Evolutionary conservation across 163 green algal species (phyloP).

Genomic region (Scenedesmus sp.): DNA sequence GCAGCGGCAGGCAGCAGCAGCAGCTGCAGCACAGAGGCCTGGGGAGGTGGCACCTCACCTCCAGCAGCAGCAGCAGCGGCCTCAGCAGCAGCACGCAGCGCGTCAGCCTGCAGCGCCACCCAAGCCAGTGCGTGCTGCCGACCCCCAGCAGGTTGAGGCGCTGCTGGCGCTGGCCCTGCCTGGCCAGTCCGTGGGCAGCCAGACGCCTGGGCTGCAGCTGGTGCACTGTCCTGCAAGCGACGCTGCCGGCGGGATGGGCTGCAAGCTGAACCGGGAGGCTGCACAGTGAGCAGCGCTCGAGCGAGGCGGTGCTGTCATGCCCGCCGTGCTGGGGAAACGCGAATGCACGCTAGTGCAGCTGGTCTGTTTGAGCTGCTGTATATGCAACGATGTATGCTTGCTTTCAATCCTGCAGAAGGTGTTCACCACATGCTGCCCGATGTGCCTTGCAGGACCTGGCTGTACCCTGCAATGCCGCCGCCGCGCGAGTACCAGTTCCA

Average conservation of each 20-base stretch:
- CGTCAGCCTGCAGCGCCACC: background rate
- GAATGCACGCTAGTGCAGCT: no score
- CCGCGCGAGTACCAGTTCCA: slow-evolving; percentile 85
- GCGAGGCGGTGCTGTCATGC: background rate
- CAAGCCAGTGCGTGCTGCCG: background rate
- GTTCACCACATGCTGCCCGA: background rate
- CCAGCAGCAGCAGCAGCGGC: background rate
- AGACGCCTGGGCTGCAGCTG: slow-evolving; percentile 14
- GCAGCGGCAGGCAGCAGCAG: background rate
- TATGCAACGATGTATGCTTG: no score
- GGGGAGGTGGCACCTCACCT: background rate
- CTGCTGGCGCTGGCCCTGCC: slow-evolving; percentile 15
- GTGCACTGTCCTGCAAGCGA: background rate
- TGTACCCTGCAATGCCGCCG: slow-evolving; percentile 77
- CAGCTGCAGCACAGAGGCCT: background rate
- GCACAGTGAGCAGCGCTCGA: slow-evolving; percentile 24
- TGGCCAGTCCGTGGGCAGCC: background rate
- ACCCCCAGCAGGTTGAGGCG: background rate
- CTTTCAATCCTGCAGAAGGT: background rate
- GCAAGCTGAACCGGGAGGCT: slow-evolving; percentile 15
- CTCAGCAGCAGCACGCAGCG: background rate
- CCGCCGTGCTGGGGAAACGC: no score
- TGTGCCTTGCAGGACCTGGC: slow-evolving; percentile 70
- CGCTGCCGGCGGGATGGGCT: background rate
- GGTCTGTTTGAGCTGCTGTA: background rate